These are phyloP conservation scores for Blastobotrys elegans DNA, from an alignment of 1,139 yeast genomes.

Conservation along the genomic window DNA sequence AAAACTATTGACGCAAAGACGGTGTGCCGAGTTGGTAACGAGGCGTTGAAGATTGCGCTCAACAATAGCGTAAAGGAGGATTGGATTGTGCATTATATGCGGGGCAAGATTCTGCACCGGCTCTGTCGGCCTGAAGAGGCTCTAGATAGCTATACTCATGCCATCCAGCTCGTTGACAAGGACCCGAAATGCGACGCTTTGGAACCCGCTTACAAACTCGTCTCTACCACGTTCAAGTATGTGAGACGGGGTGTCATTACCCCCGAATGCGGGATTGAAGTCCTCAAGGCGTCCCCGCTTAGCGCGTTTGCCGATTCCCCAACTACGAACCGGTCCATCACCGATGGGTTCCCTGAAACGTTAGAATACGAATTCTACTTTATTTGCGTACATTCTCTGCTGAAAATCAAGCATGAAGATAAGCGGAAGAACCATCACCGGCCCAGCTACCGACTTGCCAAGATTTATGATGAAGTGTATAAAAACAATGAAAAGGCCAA, in stretches of 20 bases:
- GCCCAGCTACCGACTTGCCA: slow-evolving; percentile 72
- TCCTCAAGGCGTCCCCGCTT: slow-evolving; percentile 1
- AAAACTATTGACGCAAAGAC: slow-evolving; percentile 12
- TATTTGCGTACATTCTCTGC: slow-evolving; percentile 36
- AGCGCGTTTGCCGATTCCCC: background rate
- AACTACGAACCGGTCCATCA: background rate
- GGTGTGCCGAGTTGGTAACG: slow-evolving; percentile 18
- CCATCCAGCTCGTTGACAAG: slow-evolving; percentile 35
- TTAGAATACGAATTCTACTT: slow-evolving; percentile 25
- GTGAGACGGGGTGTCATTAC: slow-evolving; percentile 31
- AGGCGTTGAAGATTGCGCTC: slow-evolving; percentile 27
- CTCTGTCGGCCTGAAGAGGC: slow-evolving; percentile 17
- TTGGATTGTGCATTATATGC: slow-evolving; percentile 60
- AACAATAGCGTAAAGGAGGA: slow-evolving; percentile 26
- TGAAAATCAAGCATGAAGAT: slow-evolving; percentile 50
- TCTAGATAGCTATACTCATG: slow-evolving; percentile 23
- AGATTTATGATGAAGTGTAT: slow-evolving; percentile 51
- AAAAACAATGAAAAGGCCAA: slow-evolving; percentile 51
- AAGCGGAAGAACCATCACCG: slow-evolving; percentile 91
- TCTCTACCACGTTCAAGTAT: slow-evolving; percentile 56
- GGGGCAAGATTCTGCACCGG: slow-evolving; percentile 58
- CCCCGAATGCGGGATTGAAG: slow-evolving; percentile 16
- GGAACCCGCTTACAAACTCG: slow-evolving; percentile 69
- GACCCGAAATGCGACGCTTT: slow-evolving; percentile 45
- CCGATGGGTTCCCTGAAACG: slow-evolving; percentile 6